Percentiles rank a stretch among this genome's conserved stretches.
Conservation (phyloP, 2,329 filamentous ascomycete genomes). For the Cladosporium velox region DNA sequence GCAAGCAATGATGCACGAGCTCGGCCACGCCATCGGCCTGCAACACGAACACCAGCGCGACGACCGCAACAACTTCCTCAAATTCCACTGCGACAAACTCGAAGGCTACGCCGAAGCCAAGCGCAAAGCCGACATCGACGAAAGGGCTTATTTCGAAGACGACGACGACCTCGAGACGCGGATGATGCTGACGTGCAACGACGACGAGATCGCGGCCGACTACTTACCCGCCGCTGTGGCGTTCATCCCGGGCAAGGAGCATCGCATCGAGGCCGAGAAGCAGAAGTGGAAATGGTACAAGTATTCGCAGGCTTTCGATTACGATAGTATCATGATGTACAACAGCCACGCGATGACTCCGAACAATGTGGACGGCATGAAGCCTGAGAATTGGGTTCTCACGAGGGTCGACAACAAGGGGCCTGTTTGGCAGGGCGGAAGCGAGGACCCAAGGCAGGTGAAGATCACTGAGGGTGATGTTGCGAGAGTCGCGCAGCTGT, state of each 20-base stretch:
- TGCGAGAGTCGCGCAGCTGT: conserved; percentile 12
- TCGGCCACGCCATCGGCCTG: conserved; percentile 18
- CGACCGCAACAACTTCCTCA: neutral
- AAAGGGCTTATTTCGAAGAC: conserved; percentile 7
- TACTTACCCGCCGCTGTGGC: conserved; percentile 13
- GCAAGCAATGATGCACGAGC: conserved; percentile 16
- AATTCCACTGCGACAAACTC: conserved; percentile 12
- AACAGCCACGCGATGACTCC: neutral
- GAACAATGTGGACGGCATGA: neutral
- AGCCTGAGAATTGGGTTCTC: conserved; percentile 13
- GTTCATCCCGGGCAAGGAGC: conserved; percentile 1
- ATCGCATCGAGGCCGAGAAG: neutral
- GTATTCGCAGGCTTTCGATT: conserved; percentile 14
- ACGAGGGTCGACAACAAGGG: neutral
- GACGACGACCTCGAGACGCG: neutral
- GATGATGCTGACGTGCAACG: neutral
- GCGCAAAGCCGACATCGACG: conserved; percentile 3
- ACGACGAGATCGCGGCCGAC: conserved; percentile 2
- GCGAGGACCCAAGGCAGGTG: neutral
- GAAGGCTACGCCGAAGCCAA: conserved; percentile 11
- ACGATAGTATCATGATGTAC: conserved; percentile 21
- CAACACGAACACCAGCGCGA: conserved; percentile 19
- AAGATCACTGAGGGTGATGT: conserved; percentile 16
- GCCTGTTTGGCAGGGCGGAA: conserved; percentile 16
- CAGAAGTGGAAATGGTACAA: conserved; percentile 1